Conservation (phyloP, 148 eudicot species). For the Beta vulgaris region DNA sequence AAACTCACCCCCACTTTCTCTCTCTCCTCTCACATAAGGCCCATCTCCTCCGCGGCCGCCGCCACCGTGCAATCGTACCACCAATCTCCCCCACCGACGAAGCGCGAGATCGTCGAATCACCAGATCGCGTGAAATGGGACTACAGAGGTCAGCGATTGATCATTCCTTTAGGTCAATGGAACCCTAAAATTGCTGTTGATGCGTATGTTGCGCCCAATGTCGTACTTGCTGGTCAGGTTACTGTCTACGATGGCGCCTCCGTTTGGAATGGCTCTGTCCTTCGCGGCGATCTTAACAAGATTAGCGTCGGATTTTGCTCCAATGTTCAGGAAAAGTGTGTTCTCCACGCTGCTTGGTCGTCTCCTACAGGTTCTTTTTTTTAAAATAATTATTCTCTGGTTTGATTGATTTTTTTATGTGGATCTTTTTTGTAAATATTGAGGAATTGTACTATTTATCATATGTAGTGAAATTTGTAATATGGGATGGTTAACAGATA, state of each 20-base stretch:
- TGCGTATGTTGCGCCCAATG: constrained; percentile 96
- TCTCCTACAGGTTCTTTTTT: constrained; percentile 76
- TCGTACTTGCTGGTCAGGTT: constrained; percentile 96
- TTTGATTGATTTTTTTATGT: background rate
- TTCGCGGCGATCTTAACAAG: constrained; percentile 90
- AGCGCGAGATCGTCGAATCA: constrained; percentile 41
- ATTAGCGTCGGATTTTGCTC: constrained; percentile 81
- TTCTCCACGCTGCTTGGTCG: constrained; percentile 93
- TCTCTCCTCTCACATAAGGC: background rate
- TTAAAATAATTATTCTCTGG: background rate
- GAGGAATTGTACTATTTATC: background rate
- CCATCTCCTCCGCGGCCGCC: constrained; percentile 21
- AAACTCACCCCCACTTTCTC: constrained; percentile 30
- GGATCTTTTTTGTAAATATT: background rate
- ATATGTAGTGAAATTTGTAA: too few species aligned
- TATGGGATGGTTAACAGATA: too few species aligned
- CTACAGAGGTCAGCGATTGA: constrained; percentile 77
- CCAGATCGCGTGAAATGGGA: constrained; percentile 96
- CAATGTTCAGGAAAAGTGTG: constrained; percentile 90
- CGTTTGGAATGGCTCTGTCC: constrained; percentile 88
- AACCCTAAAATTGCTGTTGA: constrained; percentile 94
- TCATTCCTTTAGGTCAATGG: constrained; percentile 94
- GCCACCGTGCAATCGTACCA: constrained; percentile 24
- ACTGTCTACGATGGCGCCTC: constrained; percentile 87
- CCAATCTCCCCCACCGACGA: constrained; percentile 35